phyloP scores from a whole-genome alignment of 2,329 filamentous ascomycete species.

The Hysterium pulicare region DNA sequence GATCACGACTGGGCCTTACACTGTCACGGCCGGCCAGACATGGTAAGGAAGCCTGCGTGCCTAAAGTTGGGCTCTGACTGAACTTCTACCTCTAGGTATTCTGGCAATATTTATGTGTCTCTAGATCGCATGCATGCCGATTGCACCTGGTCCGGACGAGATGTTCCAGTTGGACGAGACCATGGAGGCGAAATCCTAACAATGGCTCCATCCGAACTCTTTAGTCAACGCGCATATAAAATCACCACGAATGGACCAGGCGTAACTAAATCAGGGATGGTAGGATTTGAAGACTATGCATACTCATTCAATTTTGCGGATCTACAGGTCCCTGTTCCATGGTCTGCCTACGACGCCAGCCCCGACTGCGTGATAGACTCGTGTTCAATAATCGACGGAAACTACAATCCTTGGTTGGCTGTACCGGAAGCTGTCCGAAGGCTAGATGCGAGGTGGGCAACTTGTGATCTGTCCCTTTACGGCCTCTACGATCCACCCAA shows the following conservation, averaged over 20 bases:
- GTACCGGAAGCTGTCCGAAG: constrained; percentile 16
- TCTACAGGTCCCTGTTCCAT: constrained; percentile 12
- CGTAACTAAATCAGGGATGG: constrained; percentile 4
- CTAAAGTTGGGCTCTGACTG: too few relatives aligned
- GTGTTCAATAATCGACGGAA: constrained; percentile 11
- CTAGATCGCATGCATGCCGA: constrained; percentile 11
- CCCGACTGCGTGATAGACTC: constrained; percentile 8
- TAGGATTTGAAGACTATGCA: constrained; percentile 8
- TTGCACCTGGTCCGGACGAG: constrained; percentile 13
- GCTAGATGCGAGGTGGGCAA: constrained; percentile 14
- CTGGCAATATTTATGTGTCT: constrained; percentile 18
- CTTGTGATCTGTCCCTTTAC: constrained; percentile 14
- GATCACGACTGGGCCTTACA: constrained; percentile 15
- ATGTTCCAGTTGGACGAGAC: constrained; percentile 11
- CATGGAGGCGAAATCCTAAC: constrained; percentile 13
- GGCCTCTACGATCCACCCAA: constrained; percentile 16
- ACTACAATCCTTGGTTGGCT: constrained; percentile 14
- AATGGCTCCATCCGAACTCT: constrained; percentile 17
- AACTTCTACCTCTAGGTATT: constrained; percentile 16
- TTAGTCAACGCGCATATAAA: constrained; percentile 9
- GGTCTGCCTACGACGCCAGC: constrained; percentile 12
- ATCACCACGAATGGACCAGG: constrained; percentile 1
- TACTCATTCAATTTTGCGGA: constrained; percentile 16
- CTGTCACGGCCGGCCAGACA: constrained; percentile 13
- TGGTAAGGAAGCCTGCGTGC: too few relatives aligned